A percentile compares a stretch with the other conserved stretches of the same genome.
These are phyloP conservation scores for Fusarium sp. DNA, from an alignment of 2,329 filamentous ascomycete species.

Conservation along the genomic window DNA sequence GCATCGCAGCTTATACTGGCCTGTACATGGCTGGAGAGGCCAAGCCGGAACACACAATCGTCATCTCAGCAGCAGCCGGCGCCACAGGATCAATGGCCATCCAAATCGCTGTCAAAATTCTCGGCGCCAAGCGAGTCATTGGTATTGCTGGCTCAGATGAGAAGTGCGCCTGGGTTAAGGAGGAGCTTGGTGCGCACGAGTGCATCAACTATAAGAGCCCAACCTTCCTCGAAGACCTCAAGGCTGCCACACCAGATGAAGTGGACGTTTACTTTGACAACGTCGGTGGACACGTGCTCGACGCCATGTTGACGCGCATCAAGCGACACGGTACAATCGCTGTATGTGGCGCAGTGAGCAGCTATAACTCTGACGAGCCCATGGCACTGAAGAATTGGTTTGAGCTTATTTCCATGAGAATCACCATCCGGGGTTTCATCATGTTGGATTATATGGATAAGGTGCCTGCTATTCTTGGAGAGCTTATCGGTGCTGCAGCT, in stretches of 20 bases:
- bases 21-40: constrained; percentile 42
- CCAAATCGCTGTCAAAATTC: constrained; percentile 46
- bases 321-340: constrained; percentile 44
- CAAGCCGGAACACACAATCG: constrained; percentile 46
- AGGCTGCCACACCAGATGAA: constrained; percentile 43
- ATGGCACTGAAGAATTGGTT: constrained; percentile 48
- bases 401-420: constrained; percentile 44
- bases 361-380: constrained; percentile 45
- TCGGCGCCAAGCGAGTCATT: constrained; percentile 46
- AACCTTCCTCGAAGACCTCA: constrained; percentile 45
- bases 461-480: constrained; percentile 41
- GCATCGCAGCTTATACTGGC: constrained; percentile 44
- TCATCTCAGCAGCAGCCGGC: constrained; percentile 46
- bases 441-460: constrained; percentile 48
- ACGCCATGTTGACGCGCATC: constrained; percentile 46
- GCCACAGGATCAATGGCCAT: constrained; percentile 48
- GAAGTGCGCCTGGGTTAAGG: constrained; percentile 46
- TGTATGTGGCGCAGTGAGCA: constrained; percentile 45
- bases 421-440: constrained; percentile 45
- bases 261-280: constrained; percentile 49
- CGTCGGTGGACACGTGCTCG: constrained; percentile 44
- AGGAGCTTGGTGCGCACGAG: constrained; percentile 44
- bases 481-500: constrained; percentile 46
- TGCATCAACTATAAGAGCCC: constrained; percentile 49
- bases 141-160: constrained; percentile 46